Conservation (phyloP, 202 grass and related monocot species). For the Setaria italica region DNA sequence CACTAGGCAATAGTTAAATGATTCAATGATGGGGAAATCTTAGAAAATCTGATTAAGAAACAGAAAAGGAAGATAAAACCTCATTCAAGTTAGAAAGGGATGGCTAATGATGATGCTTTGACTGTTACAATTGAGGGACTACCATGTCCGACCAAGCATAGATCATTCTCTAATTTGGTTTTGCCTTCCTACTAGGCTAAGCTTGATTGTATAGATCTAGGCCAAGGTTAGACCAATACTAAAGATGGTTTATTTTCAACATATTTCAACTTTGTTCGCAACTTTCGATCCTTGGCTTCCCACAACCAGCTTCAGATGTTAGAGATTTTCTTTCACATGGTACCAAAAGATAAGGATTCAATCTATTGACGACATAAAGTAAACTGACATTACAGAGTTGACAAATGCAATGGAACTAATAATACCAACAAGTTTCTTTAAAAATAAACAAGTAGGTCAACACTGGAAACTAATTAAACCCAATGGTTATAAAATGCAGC, state of each 20-base stretch:
- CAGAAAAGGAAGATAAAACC: neutral
- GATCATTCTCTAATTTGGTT: conserved; percentile 33
- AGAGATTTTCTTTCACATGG: conserved; percentile 31
- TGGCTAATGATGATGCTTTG: conserved; percentile 40
- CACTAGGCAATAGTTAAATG: conserved; percentile 5
- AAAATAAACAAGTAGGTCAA: neutral
- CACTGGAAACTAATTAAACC: conserved; percentile 22
- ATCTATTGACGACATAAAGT: conserved; percentile 32
- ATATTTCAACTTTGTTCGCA: neutral
- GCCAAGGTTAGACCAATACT: neutral
- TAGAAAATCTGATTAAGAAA: neutral
- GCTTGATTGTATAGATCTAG: neutral
- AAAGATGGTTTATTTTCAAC: conserved; percentile 19
- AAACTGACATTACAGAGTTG: neutral
- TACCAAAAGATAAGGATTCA: conserved; percentile 11
- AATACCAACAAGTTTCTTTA: neutral
- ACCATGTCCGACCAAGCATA: conserved; percentile 11
- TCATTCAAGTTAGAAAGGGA: conserved; percentile 23
- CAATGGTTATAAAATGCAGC: conserved; percentile 23
- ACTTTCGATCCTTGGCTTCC: conserved; percentile 6
- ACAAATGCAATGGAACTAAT: conserved; percentile 41
- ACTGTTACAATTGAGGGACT: conserved; percentile 3
- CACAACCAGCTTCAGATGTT: conserved; percentile 7
- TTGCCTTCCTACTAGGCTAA: conserved; percentile 11
- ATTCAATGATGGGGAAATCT: neutral